These are phyloP conservation scores for Cyclostephanos invisitatus DNA, from an alignment of 108 stramenopile genomes.

Conservation along the genomic window DNA sequence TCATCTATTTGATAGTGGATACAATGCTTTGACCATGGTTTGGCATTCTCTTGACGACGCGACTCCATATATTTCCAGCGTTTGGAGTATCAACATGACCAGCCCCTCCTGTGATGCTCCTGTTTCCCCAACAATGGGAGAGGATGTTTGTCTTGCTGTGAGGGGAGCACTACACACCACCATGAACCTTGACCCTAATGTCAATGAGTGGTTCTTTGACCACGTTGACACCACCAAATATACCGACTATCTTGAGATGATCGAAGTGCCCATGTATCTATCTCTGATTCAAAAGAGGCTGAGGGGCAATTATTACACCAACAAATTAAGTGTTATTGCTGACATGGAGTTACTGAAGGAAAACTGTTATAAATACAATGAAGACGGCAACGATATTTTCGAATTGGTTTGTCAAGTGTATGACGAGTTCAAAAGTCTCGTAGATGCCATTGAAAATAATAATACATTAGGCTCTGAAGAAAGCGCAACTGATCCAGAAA, in stretches of 20 bases:
- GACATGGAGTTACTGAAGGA: slow-evolving; percentile 77
- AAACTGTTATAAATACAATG: slow-evolving; percentile 88
- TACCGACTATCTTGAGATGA: slow-evolving; percentile 69
- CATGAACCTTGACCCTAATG: slow-evolving; percentile 39
- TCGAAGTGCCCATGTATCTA: slow-evolving; percentile 81
- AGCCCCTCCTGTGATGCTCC: slow-evolving; percentile 26
- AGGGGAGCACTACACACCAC: slow-evolving; percentile 39
- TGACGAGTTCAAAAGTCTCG: slow-evolving; percentile 55
- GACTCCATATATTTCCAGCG: slow-evolving; percentile 29
- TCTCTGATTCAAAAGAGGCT: slow-evolving; percentile 57
- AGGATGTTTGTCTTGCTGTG: slow-evolving; percentile 50
- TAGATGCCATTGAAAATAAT: slow-evolving; percentile 33
- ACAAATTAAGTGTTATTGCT: slow-evolving; percentile 65
- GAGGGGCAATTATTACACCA: slow-evolving; percentile 64
- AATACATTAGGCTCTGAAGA: neutral
- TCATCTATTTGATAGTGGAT: slow-evolving; percentile 47
- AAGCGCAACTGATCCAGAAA: slow-evolving; percentile 1
- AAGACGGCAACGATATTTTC: slow-evolving; percentile 52
- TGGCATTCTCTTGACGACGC: slow-evolving; percentile 28
- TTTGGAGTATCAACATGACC: slow-evolving; percentile 63
- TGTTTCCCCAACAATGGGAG: slow-evolving; percentile 48
- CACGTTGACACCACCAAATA: slow-evolving; percentile 64
- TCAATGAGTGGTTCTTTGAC: slow-evolving; percentile 48
- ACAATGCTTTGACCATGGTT: slow-evolving; percentile 35
- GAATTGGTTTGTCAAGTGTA: slow-evolving; percentile 57